Conservation (phyloP, 768 basidiomycete genomes). For the Panellus pusillus region DNA sequence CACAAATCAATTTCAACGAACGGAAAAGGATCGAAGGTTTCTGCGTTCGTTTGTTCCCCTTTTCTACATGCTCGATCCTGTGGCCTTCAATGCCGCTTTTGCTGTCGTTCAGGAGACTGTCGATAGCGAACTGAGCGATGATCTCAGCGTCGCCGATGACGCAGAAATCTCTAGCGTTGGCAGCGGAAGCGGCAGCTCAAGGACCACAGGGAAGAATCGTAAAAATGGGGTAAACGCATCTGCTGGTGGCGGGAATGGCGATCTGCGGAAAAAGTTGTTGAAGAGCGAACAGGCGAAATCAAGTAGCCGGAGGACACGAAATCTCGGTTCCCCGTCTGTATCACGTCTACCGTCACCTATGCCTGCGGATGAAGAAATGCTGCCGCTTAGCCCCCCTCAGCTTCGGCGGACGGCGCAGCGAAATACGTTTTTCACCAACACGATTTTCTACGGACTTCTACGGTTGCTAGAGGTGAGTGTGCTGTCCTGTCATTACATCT, state of each 20-base stretch:
- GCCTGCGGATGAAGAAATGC: conserved; percentile 40
- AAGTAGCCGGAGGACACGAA: conserved; percentile 56
- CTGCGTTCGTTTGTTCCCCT: conserved; percentile 74
- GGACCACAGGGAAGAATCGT: conserved; percentile 31
- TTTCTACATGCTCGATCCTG: conserved; percentile 74
- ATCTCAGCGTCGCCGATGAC: conserved; percentile 39
- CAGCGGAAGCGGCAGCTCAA: conserved; percentile 39
- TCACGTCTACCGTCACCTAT: conserved; percentile 69
- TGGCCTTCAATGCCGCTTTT: conserved; percentile 69
- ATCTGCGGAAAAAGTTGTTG: conserved; percentile 75
- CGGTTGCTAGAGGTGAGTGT: conserved; percentile 79
- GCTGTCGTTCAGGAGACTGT: conserved; percentile 53
- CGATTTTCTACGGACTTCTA: conserved; percentile 81
- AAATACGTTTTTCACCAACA: conserved; percentile 85
- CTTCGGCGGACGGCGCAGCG: conserved; percentile 37
- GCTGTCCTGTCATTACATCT: neutral
- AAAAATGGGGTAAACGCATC: conserved; percentile 28
- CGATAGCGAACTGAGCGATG: conserved; percentile 61
- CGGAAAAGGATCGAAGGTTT: conserved; percentile 82
- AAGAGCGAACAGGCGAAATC: conserved; percentile 84
- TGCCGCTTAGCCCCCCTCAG: neutral
- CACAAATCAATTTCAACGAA: conserved; percentile 68
- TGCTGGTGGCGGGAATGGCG: conserved; percentile 42
- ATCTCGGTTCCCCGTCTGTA: conserved; percentile 49
- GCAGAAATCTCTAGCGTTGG: conserved; percentile 39